Conservation (phyloP, 352 stramenopile genomes). For the Elongisporangium undulatum region DNA sequence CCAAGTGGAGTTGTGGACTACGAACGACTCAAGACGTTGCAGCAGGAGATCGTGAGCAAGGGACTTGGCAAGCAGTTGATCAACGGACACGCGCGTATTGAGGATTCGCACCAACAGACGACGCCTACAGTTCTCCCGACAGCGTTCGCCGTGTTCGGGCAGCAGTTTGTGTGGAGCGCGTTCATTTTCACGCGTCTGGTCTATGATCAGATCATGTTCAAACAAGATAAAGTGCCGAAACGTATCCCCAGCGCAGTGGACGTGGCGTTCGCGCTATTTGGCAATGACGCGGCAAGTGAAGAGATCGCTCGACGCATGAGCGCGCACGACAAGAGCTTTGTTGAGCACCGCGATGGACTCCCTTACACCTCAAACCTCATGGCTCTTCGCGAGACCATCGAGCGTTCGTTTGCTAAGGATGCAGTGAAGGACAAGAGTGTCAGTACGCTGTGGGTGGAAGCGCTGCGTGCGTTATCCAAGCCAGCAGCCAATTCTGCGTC, state of each 20-base stretch:
- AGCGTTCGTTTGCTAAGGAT: conserved; percentile 9
- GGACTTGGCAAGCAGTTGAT: conserved; percentile 10
- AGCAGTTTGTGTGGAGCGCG: conserved; percentile 20
- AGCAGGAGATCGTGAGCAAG: conserved; percentile 10
- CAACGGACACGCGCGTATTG: conserved; percentile 7
- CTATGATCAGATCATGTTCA: conserved; percentile 12
- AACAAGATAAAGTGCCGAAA: conserved; percentile 11
- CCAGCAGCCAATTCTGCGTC: conserved; percentile 5
- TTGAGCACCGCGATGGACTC: conserved; percentile 8
- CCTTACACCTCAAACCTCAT: conserved; percentile 16
- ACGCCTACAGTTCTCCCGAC: conserved; percentile 2
- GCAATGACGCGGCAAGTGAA: conserved; percentile 11
- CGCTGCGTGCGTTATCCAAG: conserved; percentile 12
- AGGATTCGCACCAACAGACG: not conserved
- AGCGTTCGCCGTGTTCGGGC: conserved; percentile 15
- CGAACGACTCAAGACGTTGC: conserved; percentile 2
- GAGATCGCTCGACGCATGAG: conserved; percentile 11
- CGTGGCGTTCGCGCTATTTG: conserved; percentile 16
- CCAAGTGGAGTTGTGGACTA: not conserved
- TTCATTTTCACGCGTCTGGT: conserved; percentile 20
- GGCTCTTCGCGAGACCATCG: conserved; percentile 14
- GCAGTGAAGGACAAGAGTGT: not conserved
- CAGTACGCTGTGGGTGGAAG: conserved; percentile 14
- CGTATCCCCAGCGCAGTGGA: conserved; percentile 19
- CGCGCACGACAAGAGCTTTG: conserved; percentile 3